Evolutionary conservation across 495 filamentous ascomycete species (phyloP), one percentile per base, ranked within the genome.

Genomic region (Delitschia confertaspora): DNA sequence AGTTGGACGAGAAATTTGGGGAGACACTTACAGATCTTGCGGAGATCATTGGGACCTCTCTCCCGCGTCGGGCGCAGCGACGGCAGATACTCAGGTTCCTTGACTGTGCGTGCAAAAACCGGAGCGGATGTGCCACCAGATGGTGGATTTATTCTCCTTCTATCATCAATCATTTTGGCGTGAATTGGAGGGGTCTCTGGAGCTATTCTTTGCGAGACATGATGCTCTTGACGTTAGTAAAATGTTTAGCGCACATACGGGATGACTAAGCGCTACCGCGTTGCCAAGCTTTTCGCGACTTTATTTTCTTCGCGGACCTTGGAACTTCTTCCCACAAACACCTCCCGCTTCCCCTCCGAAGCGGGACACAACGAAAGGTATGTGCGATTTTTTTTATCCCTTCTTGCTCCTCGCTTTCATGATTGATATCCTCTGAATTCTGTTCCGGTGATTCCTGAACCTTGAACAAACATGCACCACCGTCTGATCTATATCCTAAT

Each of bases 391-490:
- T 42, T 47, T 39, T 51, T 44, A 53, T 16, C 32, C 48, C 48
- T 49, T 59, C 53, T 19, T 17, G 17, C 59, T 52, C 37, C 51
- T 6, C 31, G 11, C 19, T 26, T 33, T 39, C 35, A 49, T 54
- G 51, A 54, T 54, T 44, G 48, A 53, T 52, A 62, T 59, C 51
- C 48, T 56, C 42, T 59, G 56, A 56, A 40, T 47, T 66, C 64
- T 69, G 73, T 74, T 77, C 68, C 62, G 78, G 88, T 75, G 81
- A 95, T 74, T 65, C 69, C 45, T 88, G 89, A 88, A 82, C 87
- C 84, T 69, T 47, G 70, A 81, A 84, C 91, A 82, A 80, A 93
- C 88, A 96, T 96, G 89, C 89, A 96, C 80, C 82, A 96, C 89
- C 89, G 94, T 95, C 89, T 96, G 89, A 96, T 35, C 38, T 33